Percentiles rank a stretch among this genome's conserved stretches.
Conservation (phyloP, 2,329 filamentous ascomycete species). For the Colletotrichum tamarilloi region DNA sequence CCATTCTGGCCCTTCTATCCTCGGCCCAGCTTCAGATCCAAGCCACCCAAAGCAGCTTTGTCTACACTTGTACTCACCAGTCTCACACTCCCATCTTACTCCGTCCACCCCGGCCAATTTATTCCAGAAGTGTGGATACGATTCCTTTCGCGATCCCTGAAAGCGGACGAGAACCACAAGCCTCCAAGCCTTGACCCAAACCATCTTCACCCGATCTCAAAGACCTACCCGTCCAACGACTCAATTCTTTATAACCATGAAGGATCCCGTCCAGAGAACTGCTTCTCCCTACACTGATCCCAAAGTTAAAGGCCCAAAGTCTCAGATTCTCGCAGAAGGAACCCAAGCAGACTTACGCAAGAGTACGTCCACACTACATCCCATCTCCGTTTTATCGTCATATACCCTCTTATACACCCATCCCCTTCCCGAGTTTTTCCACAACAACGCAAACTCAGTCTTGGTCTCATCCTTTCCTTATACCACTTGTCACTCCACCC, state of each 20-base stretch:
- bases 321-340: constrained; percentile 50
- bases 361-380: constrained; percentile 47
- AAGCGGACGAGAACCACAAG: constrained; percentile 35
- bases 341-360: constrained; percentile 50
- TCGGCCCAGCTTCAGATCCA: constrained; percentile 31
- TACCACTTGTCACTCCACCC: neutral
- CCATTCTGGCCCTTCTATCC: constrained; percentile 34
- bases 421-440: neutral
- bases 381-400: constrained; percentile 17
- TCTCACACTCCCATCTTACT: neutral
- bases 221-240: constrained; percentile 8
- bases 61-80: constrained; percentile 5
- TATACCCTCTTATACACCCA: neutral
- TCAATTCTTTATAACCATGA: constrained; percentile 50
- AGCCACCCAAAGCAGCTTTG: constrained; percentile 29
- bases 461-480: constrained; percentile 35
- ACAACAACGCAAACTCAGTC: constrained; percentile 15
- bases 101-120: constrained; percentile 1
- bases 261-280: constrained; percentile 52
- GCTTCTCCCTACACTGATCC: constrained; percentile 52
- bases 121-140: constrained; percentile 27
- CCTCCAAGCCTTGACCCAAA: constrained; percentile 32
- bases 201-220: constrained; percentile 31
- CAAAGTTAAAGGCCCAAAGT: constrained; percentile 52
- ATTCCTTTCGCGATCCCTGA: constrained; percentile 31